A percentile compares a stretch with the other conserved stretches of the same genome.
These are phyloP conservation scores for Phialophora tarda DNA, from an alignment of 2,329 filamentous ascomycete genomes.

Conservation along the genomic window DNA sequence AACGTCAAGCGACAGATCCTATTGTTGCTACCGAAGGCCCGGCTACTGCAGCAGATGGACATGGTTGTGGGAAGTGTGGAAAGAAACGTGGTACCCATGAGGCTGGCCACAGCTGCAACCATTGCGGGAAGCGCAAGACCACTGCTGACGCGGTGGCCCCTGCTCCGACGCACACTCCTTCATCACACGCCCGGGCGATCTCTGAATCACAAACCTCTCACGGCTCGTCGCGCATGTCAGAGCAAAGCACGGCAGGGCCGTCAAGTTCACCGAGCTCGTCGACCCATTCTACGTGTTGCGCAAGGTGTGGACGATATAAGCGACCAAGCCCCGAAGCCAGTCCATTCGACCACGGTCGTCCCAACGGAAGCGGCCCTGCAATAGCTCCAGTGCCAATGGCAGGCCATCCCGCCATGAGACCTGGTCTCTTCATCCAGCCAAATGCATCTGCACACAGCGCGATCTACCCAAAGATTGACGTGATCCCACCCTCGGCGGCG, in stretches of 20 bases:
- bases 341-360: conserved; percentile 12
- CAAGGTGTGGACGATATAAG: conserved; percentile 33
- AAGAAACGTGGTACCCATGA: conserved; percentile 24
- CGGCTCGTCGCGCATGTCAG: conserved; percentile 17
- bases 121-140: conserved; percentile 35
- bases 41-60: conserved; percentile 10
- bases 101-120: conserved; percentile 26
- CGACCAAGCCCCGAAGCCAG: conserved; percentile 21
- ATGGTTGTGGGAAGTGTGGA: conserved; percentile 32
- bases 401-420: conserved; percentile 26
- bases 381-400: conserved; percentile 23
- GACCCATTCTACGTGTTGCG: conserved; percentile 19
- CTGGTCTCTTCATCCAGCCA: conserved; percentile 30
- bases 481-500: conserved; percentile 33
- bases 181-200: conserved; percentile 19
- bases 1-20: conserved; percentile 30
- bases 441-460: conserved; percentile 18
- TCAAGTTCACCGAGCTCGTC: conserved; percentile 27
- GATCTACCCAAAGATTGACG: conserved; percentile 34
- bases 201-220: conserved; percentile 28
- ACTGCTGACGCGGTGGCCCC: conserved; percentile 12
- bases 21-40: conserved; percentile 17
- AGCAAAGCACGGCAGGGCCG: conserved; percentile 30
- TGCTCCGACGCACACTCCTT: neutral
- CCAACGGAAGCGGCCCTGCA: conserved; percentile 18